Evolutionary conservation across 106 monocot species (phyloP), one percentile per base, ranked within the genome.

Genomic region (Amphibolis antarctica): DNA sequence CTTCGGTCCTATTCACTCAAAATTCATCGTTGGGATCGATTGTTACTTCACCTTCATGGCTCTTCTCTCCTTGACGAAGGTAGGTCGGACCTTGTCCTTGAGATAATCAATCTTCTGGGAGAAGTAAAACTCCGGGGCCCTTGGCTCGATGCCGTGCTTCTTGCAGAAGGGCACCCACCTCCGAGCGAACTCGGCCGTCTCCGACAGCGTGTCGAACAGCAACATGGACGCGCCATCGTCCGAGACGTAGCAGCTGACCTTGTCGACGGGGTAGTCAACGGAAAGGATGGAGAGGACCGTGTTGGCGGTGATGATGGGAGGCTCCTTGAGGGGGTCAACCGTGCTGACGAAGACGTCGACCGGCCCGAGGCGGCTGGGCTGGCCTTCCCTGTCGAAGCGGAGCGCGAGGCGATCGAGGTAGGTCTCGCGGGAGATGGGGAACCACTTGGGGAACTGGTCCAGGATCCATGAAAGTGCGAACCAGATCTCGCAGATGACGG

Each of bases 391-490:
- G 43, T 88, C 93, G 68, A 88, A 93, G 20, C 93, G 82, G 45
- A 79, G 44, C 19, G 93, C 51, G 65, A 93, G 83, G 59, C 93
- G 93, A 62, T 93, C 93, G 28, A 89, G 85, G 78, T 93, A 86
- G 25, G 93, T 93, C 68, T 89, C 77, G 4, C 89, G 80, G 50
- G 64, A 83, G 44, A 93, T 68, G 17, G 93, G 93, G 45, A 79
- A 79, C 93, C 93, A 93, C 49, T 93, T 93, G 60, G 93, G 93
- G 59, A 93, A 86, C 73, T 93, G 93, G 61, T 93, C 93, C 48
- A 93, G 89, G 68, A 93, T 86, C 93, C 93, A 93, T 0, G 93
- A 93, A 46, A 93, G 77, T 18, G 93, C 93, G 64, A 93, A 93
- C 93, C 93, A 93, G 61, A 93, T 71, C 81, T 93, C 93, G 71